Conservation (phyloP, 441 rosid genomes). For the Melastoma candidum region DNA sequence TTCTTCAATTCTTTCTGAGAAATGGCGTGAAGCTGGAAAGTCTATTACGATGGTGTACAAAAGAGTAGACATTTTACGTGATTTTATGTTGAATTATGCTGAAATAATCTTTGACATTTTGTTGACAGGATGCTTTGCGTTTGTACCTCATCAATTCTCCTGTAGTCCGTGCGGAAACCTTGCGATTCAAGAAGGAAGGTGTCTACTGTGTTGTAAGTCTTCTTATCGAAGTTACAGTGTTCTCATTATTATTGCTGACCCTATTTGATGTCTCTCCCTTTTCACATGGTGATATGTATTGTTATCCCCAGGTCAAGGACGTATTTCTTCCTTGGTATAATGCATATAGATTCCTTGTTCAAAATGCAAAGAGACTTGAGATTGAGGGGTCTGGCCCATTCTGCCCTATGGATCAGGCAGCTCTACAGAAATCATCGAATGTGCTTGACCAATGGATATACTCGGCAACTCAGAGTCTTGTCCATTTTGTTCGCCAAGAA, state of each 20-base stretch:
- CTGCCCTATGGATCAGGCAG: constrained; percentile 48
- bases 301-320: constrained; percentile 71
- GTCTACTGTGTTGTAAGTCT: constrained; percentile 89
- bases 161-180: constrained; percentile 90
- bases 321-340: constrained; percentile 99
- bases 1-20: not conserved
- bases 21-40: not conserved
- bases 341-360: constrained; percentile 97
- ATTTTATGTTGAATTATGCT: no score
- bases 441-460: constrained; percentile 99
- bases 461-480: constrained; percentile 98
- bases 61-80: no score
- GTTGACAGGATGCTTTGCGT: constrained; percentile 78
- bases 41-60: not conserved
- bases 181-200: constrained; percentile 90
- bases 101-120: no score
- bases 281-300: not conserved
- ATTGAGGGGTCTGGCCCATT: constrained; percentile 68
- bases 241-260: constrained; percentile 5
- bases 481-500: constrained; percentile 74
- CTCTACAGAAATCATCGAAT: constrained; percentile 64
- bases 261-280: not conserved
- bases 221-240: constrained; percentile 4
- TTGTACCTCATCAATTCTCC: constrained; percentile 96
- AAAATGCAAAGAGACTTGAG: constrained; percentile 97